phyloP scores from a whole-genome alignment of 441 rosid species.

The Adansonia rubrostipa region DNA sequence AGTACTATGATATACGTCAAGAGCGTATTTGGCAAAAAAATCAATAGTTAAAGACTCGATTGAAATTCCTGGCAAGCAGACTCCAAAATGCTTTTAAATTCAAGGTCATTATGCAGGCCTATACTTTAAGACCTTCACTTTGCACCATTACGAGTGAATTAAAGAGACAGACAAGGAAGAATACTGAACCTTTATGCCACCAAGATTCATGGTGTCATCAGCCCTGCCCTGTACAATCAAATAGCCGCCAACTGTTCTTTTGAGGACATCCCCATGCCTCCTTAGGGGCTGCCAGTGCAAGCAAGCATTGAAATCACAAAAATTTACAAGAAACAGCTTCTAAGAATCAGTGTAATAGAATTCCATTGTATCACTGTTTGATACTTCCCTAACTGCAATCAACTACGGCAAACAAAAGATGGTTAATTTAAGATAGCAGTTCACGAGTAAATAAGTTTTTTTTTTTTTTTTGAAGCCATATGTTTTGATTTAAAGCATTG shows the following conservation, averaged over 20 bases:
- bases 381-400: constrained; percentile 12
- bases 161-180: background rate
- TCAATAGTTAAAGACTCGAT: background rate
- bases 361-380: background rate
- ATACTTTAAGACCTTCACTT: background rate
- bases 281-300: constrained; percentile 59
- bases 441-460: background rate
- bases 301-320: background rate
- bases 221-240: constrained; percentile 79
- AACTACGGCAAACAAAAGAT: background rate
- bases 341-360: background rate
- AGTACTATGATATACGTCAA: background rate
- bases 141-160: background rate
- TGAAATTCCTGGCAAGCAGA: background rate
- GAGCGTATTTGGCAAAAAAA: background rate
- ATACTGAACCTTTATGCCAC: constrained; percentile 78
- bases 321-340: background rate
- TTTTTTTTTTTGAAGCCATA: background rate
- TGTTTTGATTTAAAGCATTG: background rate
- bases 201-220: constrained; percentile 98
- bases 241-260: constrained; percentile 76
- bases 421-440: background rate
- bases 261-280: constrained; percentile 85
- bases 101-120: background rate
- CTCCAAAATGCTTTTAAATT: background rate